A percentile compares a stretch with the other conserved stretches of the same genome.
Conservation (phyloP, 2,329 filamentous ascomycete genomes). For the Paraphaeosphaeria sporulosa region DNA sequence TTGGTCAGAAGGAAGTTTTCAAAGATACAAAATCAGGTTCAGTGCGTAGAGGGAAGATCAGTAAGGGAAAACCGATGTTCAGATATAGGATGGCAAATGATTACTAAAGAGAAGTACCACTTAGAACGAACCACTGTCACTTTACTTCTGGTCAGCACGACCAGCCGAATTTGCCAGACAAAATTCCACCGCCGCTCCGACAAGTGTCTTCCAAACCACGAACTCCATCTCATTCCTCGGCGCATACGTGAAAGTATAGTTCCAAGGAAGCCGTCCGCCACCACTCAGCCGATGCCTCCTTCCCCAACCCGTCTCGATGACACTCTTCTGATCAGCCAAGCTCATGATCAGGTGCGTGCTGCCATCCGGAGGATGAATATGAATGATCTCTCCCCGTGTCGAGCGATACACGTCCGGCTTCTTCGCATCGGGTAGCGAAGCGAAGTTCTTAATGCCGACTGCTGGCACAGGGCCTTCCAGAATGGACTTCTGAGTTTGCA, state of each 20-base stretch:
- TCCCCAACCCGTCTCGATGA: slow-evolving; percentile 12
- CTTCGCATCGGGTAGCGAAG: neutral
- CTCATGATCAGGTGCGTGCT: slow-evolving; percentile 11
- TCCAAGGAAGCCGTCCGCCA: slow-evolving; percentile 7
- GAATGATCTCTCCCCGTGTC: slow-evolving; percentile 6
- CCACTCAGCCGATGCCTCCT: slow-evolving; percentile 12
- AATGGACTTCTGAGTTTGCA: slow-evolving; percentile 10
- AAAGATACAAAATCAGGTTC: too few relatives aligned
- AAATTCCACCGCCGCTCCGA: slow-evolving; percentile 68
- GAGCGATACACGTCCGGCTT: neutral
- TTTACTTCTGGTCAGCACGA: too few relatives aligned
- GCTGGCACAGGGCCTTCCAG: slow-evolving; percentile 10
- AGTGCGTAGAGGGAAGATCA: too few relatives aligned
- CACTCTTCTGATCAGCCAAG: slow-evolving; percentile 13
- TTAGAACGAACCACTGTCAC: too few relatives aligned
- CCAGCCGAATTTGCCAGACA: slow-evolving; percentile 63
- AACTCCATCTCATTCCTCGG: slow-evolving; percentile 75
- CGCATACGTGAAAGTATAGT: slow-evolving; percentile 67
- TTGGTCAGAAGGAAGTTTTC: too few relatives aligned
- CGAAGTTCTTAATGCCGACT: slow-evolving; percentile 2
- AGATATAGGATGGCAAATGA: too few relatives aligned
- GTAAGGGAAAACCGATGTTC: too few relatives aligned
- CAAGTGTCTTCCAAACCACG: slow-evolving; percentile 70
- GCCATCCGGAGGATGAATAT: slow-evolving; percentile 10
- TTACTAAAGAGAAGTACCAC: too few relatives aligned